Evolutionary conservation across 352 stramenopile genomes (phyloP).

Genomic region (Pythium guiyangense): DNA sequence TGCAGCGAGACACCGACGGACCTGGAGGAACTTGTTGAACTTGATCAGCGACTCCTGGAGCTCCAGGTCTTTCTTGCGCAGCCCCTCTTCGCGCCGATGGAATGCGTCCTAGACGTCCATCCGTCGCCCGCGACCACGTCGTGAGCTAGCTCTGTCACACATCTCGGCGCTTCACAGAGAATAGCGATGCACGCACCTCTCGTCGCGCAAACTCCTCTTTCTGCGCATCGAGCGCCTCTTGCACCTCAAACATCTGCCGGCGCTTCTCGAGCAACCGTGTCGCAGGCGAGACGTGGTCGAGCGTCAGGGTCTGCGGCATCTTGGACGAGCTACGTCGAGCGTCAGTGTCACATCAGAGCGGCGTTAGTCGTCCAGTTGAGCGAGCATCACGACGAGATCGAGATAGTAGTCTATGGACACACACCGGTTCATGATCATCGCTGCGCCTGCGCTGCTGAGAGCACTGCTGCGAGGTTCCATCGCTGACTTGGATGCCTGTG

Average conservation of each 20-base stretch:
- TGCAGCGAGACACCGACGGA: constrained; percentile 7
- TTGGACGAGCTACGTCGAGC: constrained; percentile 24
- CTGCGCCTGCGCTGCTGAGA: constrained; percentile 51
- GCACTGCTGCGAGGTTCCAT: constrained; percentile 51
- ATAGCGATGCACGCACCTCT: constrained; percentile 21
- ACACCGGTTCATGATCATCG: constrained; percentile 75
- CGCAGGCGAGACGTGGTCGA: constrained; percentile 92
- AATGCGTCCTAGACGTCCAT: constrained; percentile 77
- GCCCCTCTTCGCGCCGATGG: constrained; percentile 88
- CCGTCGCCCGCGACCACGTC: no score
- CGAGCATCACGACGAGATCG: no score
- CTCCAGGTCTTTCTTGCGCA: constrained; percentile 93
- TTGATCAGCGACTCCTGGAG: constrained; percentile 95
- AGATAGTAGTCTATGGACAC: no score
- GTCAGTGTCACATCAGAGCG: not conserved
- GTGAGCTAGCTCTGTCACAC: not conserved
- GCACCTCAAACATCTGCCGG: constrained; percentile 94
- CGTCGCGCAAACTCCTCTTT: constrained; percentile 92
- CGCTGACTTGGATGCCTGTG: not conserved
- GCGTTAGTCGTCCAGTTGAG: not conserved
- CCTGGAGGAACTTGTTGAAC: constrained; percentile 92
- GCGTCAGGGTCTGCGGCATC: constrained; percentile 84
- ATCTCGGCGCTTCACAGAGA: not conserved
- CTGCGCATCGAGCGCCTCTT: constrained; percentile 91
- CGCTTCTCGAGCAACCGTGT: constrained; percentile 93